phyloP scores from a whole-genome alignment of 805 yeast genomes.

The Yueomyces sp. region DNA sequence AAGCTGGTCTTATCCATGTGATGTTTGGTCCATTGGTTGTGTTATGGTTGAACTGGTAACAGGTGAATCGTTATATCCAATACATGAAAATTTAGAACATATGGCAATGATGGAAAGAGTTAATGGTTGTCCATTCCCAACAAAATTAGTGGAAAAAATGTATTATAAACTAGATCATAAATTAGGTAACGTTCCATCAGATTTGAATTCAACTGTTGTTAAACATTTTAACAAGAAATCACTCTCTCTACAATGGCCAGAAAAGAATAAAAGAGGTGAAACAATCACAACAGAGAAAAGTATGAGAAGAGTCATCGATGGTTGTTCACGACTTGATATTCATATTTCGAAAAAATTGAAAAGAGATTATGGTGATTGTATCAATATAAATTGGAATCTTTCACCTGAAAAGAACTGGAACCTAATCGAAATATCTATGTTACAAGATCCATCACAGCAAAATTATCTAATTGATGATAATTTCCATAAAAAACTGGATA shows the following conservation, averaged over 20 bases:
- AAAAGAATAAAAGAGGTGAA: slow-evolving; percentile 16
- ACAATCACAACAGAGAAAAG: slow-evolving; percentile 18
- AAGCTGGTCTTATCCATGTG: slow-evolving; percentile 98
- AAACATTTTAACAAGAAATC: slow-evolving; percentile 18
- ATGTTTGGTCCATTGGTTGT: slow-evolving; percentile 94
- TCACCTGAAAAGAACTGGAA: slow-evolving; percentile 21
- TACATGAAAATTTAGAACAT: slow-evolving; percentile 91
- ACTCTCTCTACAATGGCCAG: slow-evolving; percentile 19
- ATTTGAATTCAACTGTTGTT: slow-evolving; percentile 20
- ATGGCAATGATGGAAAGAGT: slow-evolving; percentile 88
- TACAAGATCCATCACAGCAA: not conserved
- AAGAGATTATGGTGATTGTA: slow-evolving; percentile 16
- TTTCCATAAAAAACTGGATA: slow-evolving; percentile 20
- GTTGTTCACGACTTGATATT: slow-evolving; percentile 20
- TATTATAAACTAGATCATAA: slow-evolving; percentile 20
- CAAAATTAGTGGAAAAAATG: slow-evolving; percentile 23
- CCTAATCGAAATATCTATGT: slow-evolving; percentile 1
- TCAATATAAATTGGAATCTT: slow-evolving; percentile 20
- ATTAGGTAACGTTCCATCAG: slow-evolving; percentile 22
- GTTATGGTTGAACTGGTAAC: slow-evolving; percentile 80
- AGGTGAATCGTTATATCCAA: slow-evolving; percentile 89
- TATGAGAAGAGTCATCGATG: slow-evolving; percentile 18
- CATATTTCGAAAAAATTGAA: slow-evolving; percentile 17
- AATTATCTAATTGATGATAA: not conserved
- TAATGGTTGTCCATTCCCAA: slow-evolving; percentile 38